Percentiles rank a stretch among this genome's conserved stretches.
Evolutionary conservation across 441 rosid genomes (phyloP).

Genomic region (Corymbia calophylla): DNA sequence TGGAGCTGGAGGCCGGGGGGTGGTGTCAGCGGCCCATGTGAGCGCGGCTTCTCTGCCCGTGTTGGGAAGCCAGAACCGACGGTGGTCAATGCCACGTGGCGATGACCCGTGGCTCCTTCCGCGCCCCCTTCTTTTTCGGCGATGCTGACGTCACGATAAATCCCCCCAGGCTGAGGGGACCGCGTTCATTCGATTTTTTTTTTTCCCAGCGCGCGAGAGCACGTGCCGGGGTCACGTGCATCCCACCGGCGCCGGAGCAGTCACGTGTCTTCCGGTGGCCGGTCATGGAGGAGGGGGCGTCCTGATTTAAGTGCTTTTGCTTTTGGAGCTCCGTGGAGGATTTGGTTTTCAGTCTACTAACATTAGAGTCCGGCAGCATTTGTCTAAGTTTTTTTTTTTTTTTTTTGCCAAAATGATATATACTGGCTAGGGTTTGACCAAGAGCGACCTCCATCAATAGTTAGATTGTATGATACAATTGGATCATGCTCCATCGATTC

Average conservation of each 20-base stretch:
- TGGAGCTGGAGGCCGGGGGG: slow-evolving; percentile 6
- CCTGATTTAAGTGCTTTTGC: neutral
- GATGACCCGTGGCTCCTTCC: neutral
- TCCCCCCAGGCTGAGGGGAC: neutral
- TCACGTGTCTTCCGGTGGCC: slow-evolving; percentile 14
- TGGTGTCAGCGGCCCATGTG: slow-evolving; percentile 42
- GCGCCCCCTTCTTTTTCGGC: neutral
- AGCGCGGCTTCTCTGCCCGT: slow-evolving; percentile 13
- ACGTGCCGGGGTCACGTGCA: slow-evolving; percentile 41
- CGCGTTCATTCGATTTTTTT: neutral
- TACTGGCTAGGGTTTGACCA: neutral
- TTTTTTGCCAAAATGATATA: neutral
- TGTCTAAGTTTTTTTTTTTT: neutral
- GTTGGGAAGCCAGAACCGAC: neutral
- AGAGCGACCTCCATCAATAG: neutral
- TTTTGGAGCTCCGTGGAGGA: neutral
- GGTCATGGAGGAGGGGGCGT: slow-evolving; percentile 14
- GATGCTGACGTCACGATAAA: neutral
- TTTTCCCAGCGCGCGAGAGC: slow-evolving; percentile 17
- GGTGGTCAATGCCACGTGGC: slow-evolving; percentile 44
- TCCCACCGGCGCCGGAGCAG: neutral
- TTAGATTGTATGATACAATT: neutral
- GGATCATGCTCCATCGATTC: neutral
- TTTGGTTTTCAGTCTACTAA: neutral
- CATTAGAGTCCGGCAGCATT: neutral